phyloP scores from a whole-genome alignment of 129 eudicot species.

The Cynara cardunculus region DNA sequence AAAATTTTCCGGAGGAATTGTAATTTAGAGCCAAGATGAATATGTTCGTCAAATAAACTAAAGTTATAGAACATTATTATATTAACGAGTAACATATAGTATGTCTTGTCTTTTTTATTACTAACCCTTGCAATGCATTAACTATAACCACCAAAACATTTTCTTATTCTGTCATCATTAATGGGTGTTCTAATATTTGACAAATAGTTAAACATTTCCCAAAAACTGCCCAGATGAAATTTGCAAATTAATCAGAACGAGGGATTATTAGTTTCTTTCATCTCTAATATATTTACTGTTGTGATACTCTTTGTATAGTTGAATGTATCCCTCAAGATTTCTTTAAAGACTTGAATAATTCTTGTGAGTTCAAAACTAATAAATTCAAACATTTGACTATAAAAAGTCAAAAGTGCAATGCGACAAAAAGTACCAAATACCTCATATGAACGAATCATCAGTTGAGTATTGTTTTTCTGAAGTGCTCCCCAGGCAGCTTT shows the following conservation, averaged over 20 bases:
- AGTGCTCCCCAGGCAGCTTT: slow-evolving; percentile 99
- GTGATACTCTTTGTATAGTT: not conserved
- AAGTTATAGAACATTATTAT: not conserved
- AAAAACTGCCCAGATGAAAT: not conserved
- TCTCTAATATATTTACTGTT: not conserved
- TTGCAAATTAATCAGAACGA: not conserved
- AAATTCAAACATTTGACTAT: not conserved
- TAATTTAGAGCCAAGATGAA: not conserved
- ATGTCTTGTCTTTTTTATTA: not conserved
- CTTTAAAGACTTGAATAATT: not conserved
- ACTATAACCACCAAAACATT: not conserved
- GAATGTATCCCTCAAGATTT: not conserved
- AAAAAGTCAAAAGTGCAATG: slow-evolving; percentile 1
- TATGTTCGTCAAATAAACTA: not conserved
- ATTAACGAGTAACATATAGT: not conserved
- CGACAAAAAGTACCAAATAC: slow-evolving; percentile 28
- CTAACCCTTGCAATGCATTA: not conserved
- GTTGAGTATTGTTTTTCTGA: slow-evolving; percentile 85
- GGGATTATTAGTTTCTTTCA: not conserved
- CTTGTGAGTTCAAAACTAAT: not conserved
- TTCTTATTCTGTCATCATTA: not conserved
- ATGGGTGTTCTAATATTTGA: not conserved
- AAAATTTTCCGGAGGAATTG: not conserved
- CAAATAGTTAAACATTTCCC: not conserved
- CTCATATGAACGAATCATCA: slow-evolving; percentile 99